A percentile compares a stretch with the other conserved stretches of the same genome.
These are phyloP conservation scores for Phytophthora quininea DNA, from an alignment of 352 stramenopile species.

Conservation along the genomic window DNA sequence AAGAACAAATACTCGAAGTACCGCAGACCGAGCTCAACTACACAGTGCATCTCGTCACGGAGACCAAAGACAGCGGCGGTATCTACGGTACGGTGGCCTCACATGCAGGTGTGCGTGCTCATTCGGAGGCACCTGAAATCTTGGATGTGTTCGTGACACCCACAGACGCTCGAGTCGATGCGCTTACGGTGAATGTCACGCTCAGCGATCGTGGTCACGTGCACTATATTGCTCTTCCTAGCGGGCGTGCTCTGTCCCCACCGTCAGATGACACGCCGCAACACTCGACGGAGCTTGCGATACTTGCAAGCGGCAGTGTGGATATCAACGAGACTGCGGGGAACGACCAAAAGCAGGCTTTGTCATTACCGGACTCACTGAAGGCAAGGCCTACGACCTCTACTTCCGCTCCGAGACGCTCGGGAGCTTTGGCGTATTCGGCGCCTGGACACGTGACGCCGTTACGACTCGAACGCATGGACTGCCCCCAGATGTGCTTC, in stretches of 20 bases:
- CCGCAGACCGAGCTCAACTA: conserved; percentile 64
- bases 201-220: conserved; percentile 62
- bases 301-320: conserved; percentile 33
- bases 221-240: conserved; percentile 62
- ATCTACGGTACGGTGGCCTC: conserved; percentile 76
- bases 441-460: conserved; percentile 55
- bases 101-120: conserved; percentile 57
- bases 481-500: conserved; percentile 64
- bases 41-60: conserved; percentile 75
- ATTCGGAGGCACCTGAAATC: conserved; percentile 47
- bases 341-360: conserved; percentile 35
- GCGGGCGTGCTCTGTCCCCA: conserved; percentile 20
- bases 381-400: conserved; percentile 71
- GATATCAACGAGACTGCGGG: conserved; percentile 29
- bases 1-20: conserved; percentile 60
- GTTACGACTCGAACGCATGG: conserved; percentile 65
- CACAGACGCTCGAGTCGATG: conserved; percentile 70
- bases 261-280: conserved; percentile 21
- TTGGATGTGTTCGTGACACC: conserved; percentile 46
- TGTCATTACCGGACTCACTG: conserved; percentile 51
- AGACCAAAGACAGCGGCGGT: conserved; percentile 68
- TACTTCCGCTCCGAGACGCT: conserved; percentile 81
- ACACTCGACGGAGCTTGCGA: conserved; percentile 25
- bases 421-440: conserved; percentile 71
- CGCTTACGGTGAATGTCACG: conserved; percentile 55